Evolutionary conservation across 257 asterid genomes (phyloP).

Genomic region (Cordia subcordata): DNA sequence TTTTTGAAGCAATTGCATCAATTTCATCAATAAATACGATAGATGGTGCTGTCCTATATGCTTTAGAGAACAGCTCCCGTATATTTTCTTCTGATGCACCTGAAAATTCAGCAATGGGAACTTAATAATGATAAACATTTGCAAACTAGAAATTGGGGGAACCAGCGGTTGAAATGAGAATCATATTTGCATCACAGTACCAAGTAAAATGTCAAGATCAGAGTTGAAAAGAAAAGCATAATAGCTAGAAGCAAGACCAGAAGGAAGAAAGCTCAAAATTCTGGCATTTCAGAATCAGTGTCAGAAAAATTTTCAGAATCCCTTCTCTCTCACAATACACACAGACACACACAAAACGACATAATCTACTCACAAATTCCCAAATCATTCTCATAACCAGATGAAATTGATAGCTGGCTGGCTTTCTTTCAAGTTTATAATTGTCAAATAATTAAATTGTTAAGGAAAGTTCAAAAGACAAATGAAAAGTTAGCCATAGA

Average conservation of each 20-base stretch:
- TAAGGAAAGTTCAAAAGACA: no score
- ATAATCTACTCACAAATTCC: no score
- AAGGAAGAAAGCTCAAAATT: not conserved
- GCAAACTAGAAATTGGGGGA: not conserved
- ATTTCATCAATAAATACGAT: conserved; percentile 92
- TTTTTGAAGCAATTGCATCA: conserved; percentile 86
- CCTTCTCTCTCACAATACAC: no score
- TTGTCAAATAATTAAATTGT: no score
- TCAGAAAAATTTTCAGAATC: no score
- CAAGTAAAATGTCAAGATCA: not conserved
- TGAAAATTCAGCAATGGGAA: conserved; percentile 21
- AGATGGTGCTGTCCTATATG: conserved; percentile 85
- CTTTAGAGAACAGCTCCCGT: conserved; percentile 69
- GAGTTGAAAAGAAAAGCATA: no score
- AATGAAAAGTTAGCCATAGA: no score
- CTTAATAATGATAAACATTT: not conserved
- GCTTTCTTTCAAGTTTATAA: no score
- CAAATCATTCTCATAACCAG: no score
- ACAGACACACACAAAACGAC: no score
- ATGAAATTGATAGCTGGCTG: no score
- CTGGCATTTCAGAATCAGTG: not conserved
- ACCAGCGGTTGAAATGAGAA: not conserved
- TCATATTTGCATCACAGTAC: not conserved
- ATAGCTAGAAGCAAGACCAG: not conserved
- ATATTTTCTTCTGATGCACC: conserved; percentile 93